A percentile compares a stretch with the other conserved stretches of the same genome.
These are phyloP conservation scores for Trichoderma cornu-damae DNA, from an alignment of 2,329 filamentous ascomycete species.

Conservation along the genomic window DNA sequence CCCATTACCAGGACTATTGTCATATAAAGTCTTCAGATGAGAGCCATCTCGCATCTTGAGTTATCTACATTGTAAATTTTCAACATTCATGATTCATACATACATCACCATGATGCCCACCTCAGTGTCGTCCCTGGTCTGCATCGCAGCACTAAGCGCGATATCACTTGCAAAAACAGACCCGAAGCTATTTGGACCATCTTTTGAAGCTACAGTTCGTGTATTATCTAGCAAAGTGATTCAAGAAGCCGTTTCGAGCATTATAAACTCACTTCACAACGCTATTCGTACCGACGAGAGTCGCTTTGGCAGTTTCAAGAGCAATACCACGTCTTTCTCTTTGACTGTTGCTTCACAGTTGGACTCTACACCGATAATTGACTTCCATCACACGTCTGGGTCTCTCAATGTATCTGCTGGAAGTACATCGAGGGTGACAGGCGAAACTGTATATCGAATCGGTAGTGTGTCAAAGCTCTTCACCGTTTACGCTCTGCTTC, in stretches of 20 bases:
- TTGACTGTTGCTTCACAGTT: constrained; percentile 13
- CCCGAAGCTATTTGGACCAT: constrained; percentile 7
- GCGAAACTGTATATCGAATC: constrained; percentile 26
- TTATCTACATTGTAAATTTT: background rate
- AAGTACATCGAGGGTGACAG: constrained; percentile 7
- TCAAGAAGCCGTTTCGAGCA: background rate
- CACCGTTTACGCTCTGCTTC: constrained; percentile 27
- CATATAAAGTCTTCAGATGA: background rate
- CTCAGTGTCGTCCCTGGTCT: background rate
- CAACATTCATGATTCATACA: rapidly evolving
- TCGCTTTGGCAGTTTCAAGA: constrained; percentile 12
- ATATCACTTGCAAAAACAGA: constrained; percentile 3
- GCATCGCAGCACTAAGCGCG: background rate
- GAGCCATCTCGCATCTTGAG: no score
- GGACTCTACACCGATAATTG: constrained; percentile 8
- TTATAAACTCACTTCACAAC: constrained; percentile 4
- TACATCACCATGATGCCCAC: background rate
- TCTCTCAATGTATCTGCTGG: constrained; percentile 20
- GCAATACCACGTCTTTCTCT: constrained; percentile 18
- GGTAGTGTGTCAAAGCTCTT: constrained; percentile 29
- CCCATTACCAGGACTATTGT: background rate
- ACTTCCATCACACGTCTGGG: constrained; percentile 18
- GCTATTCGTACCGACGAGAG: constrained; percentile 4
- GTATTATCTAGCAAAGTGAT: background rate
- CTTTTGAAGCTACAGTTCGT: constrained; percentile 1